Evolutionary conservation across 495 filamentous ascomycete genomes (phyloP).

Genomic region (Neurospora sp.): DNA sequence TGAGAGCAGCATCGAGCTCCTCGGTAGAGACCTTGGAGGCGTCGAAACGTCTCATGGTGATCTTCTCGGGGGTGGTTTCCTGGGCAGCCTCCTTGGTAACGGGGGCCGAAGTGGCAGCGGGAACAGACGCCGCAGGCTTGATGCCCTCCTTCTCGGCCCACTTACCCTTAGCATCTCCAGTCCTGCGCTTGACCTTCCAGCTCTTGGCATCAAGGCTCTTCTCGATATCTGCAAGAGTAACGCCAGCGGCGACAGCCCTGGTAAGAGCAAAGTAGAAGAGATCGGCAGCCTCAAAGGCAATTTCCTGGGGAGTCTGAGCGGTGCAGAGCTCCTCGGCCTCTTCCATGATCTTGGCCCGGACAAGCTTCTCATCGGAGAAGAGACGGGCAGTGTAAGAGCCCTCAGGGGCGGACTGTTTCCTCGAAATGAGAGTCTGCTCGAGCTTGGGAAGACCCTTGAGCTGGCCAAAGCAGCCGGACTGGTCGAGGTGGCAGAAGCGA

Average conservation of each 20-base stretch:
- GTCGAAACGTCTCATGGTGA: conserved; percentile 73
- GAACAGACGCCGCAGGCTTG: conserved; percentile 30
- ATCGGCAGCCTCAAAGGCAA: conserved; percentile 91
- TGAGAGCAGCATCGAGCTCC: conserved; percentile 59
- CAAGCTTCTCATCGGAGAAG: conserved; percentile 81
- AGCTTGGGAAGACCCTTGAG: conserved; percentile 72
- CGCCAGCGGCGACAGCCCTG: conserved; percentile 73
- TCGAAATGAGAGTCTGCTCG: conserved; percentile 69
- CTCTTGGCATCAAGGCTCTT: conserved; percentile 88
- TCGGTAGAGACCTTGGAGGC: conserved; percentile 47
- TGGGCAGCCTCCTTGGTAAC: conserved; percentile 25
- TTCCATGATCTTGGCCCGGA: conserved; percentile 95
- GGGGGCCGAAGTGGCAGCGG: not conserved
- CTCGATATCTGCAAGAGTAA: conserved; percentile 79
- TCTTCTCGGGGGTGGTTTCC: conserved; percentile 48
- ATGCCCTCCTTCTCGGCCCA: conserved; percentile 78
- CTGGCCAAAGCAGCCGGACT: conserved; percentile 81
- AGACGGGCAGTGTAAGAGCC: conserved; percentile 90
- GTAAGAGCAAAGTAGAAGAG: conserved; percentile 92
- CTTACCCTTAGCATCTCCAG: conserved; percentile 84
- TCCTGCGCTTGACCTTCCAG: conserved; percentile 81
- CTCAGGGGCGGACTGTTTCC: conserved; percentile 70
- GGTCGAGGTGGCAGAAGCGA: conserved; percentile 89
- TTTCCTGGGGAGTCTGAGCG: conserved; percentile 67
- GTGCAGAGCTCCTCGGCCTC: conserved; percentile 91